Conservation (phyloP, 768 basidiomycete genomes). For the Hemileccinum impolitum region DNA sequence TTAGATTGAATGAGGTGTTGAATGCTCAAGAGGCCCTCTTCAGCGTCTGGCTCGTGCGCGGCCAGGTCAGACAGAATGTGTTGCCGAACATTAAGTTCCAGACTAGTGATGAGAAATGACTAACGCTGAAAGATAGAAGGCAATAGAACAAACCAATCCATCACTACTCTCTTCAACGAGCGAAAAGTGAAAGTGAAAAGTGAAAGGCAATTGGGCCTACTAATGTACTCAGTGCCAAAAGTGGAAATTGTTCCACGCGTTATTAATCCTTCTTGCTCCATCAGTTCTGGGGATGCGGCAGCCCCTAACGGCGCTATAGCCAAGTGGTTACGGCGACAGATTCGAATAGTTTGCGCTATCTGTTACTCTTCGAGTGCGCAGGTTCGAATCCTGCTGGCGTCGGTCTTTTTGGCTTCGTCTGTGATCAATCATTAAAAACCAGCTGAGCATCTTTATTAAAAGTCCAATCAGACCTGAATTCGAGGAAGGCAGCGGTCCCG, state of each 20-base stretch:
- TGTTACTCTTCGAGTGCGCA: conserved; percentile 40
- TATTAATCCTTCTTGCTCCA: too few relatives aligned
- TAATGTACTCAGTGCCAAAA: conserved; percentile 5
- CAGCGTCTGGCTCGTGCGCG: conserved; percentile 45
- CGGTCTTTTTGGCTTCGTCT: conserved; percentile 15
- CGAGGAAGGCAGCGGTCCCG: too few relatives aligned
- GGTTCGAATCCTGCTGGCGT: conserved; percentile 43
- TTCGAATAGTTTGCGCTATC: conserved; percentile 43
- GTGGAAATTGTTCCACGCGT: background rate
- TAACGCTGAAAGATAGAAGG: background rate
- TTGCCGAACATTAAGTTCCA: conserved; percentile 78
- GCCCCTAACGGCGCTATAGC: conserved; percentile 48
- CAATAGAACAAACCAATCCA: conserved; percentile 47
- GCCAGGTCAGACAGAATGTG: conserved; percentile 75
- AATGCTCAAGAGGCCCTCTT: conserved; percentile 46
- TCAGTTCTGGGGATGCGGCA: too few relatives aligned
- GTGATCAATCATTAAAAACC: too few relatives aligned
- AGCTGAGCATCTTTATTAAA: too few relatives aligned
- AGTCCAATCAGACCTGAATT: too few relatives aligned
- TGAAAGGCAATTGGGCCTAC: too few relatives aligned
- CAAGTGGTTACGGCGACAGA: conserved; percentile 79
- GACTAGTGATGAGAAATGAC: conserved; percentile 35
- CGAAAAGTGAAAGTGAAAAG: background rate
- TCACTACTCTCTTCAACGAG: conserved; percentile 15
- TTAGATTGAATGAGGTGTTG: conserved; percentile 60